phyloP scores from a whole-genome alignment of 2,329 filamentous ascomycete species.

The Penicillium sumatraense region DNA sequence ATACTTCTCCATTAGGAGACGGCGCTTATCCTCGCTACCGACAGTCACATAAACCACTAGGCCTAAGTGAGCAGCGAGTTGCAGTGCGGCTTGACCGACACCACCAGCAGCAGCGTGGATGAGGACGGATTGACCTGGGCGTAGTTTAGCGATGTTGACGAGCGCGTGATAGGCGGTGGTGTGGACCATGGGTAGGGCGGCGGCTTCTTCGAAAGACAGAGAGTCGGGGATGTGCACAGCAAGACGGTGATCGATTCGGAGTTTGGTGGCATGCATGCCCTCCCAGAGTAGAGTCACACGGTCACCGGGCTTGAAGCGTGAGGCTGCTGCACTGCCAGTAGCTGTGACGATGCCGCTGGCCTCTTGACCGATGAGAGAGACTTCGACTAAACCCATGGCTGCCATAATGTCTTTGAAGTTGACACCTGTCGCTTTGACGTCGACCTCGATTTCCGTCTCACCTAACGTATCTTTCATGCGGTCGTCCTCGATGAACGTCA shows the following conservation, averaged over 20 bases:
- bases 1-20: background rate
- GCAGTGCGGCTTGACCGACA: constrained; percentile 1
- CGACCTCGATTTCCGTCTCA: constrained; percentile 3
- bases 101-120: constrained; percentile 3
- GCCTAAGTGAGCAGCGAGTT: background rate
- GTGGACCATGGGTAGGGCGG: background rate
- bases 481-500: background rate
- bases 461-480: background rate
- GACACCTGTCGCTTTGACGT: constrained; percentile 1
- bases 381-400: background rate
- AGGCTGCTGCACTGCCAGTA: background rate
- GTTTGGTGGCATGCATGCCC: constrained; percentile 1
- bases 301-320: background rate
- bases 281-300: background rate
- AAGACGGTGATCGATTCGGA: background rate
- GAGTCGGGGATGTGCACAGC: background rate
- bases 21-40: background rate
- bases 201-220: background rate
- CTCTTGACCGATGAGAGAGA: background rate
- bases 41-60: background rate
- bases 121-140: background rate
- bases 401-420: constrained; percentile 5
- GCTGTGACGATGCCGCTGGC: background rate
- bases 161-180: background rate
- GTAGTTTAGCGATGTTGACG: background rate